These are phyloP conservation scores for Sphaceloma murrayae DNA, from an alignment of 2,329 filamentous ascomycete species.

Conservation along the genomic window DNA sequence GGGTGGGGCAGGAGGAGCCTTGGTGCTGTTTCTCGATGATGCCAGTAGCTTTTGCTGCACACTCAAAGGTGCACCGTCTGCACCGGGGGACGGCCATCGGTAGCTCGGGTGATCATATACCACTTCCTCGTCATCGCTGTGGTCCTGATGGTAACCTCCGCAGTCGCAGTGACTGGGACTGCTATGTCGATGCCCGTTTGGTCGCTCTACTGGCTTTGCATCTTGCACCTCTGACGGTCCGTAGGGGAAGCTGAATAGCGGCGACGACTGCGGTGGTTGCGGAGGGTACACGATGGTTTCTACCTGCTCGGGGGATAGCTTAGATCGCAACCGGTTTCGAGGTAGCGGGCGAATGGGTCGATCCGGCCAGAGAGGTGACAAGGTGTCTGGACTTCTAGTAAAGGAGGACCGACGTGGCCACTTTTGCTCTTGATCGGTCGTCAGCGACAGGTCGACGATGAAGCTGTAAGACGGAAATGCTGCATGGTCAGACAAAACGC, in stretches of 20 bases:
- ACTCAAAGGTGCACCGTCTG: conserved; percentile 26
- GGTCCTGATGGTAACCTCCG: conserved; percentile 40
- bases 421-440: conserved; percentile 13
- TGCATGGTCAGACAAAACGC: no score
- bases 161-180: conserved; percentile 34
- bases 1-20: conserved; percentile 32
- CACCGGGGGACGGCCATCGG: conserved; percentile 33
- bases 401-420: conserved; percentile 21
- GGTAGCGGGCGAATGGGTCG: conserved; percentile 89
- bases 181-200: conserved; percentile 17
- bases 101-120: conserved; percentile 34
- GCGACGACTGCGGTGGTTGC: conserved; percentile 57
- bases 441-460: no score
- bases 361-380: conserved; percentile 74
- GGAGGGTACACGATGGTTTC: conserved; percentile 75
- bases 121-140: conserved; percentile 50
- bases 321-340: conserved; percentile 76
- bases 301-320: conserved; percentile 75
- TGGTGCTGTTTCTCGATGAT: conserved; percentile 28
- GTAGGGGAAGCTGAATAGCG: conserved; percentile 65
- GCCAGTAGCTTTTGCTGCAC: conserved; percentile 29
- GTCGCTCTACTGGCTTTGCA: conserved; percentile 14
- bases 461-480: no score
- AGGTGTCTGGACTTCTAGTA: conserved; percentile 48
- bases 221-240: conserved; percentile 26